These are phyloP conservation scores for Chamaecyparis obtusa DNA, from an alignment of 75 land plant species.

Conservation along the genomic window DNA sequence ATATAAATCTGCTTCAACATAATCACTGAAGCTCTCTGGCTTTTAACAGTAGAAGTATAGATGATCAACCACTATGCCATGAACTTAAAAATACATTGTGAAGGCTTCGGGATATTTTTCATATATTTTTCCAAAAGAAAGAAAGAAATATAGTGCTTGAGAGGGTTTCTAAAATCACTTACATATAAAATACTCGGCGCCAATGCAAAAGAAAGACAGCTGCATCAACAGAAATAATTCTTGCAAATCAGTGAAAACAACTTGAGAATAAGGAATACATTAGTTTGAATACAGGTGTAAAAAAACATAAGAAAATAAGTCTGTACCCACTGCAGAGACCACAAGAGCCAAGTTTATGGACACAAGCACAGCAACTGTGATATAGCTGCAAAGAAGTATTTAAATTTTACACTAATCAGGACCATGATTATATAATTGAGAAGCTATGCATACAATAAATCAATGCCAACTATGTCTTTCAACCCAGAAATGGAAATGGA, in stretches of 20 bases:
- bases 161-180: background rate
- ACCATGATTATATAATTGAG: background rate
- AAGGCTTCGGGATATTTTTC: background rate
- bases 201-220: background rate
- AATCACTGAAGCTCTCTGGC: background rate
- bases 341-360: constrained; percentile 31
- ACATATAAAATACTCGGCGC: background rate
- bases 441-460: background rate
- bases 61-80: background rate
- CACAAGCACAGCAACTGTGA: constrained; percentile 23
- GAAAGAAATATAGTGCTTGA: background rate
- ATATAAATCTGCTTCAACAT: background rate
- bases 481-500: background rate
- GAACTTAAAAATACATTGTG: background rate
- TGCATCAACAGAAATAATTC: constrained; percentile 1
- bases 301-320: background rate
- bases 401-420: background rate
- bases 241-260: background rate
- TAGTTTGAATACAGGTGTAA: background rate
- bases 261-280: background rate
- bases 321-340: constrained; percentile 38
- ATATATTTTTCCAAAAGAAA: background rate
- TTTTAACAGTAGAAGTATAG: background rate
- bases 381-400: constrained; percentile 31
- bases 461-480: background rate